Evolutionary conservation across 2,329 filamentous ascomycete species (phyloP), one percentile per base, ranked within the genome.

Genomic region (Fusarium pseudoanthophilum): DNA sequence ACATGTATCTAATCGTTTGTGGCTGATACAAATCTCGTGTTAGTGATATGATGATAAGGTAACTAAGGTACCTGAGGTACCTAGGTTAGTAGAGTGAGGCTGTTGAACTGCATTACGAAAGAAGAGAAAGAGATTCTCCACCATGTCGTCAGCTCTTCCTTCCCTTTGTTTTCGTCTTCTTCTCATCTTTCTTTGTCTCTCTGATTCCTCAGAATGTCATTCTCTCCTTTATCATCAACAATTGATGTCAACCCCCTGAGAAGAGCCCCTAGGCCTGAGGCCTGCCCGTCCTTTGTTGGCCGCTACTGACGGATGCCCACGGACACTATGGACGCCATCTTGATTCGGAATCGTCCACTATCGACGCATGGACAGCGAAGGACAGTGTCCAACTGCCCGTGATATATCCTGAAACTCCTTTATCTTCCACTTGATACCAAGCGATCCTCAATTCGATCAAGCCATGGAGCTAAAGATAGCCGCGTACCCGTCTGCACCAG

Each of bases 381-480:
- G 30, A 32, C 45, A 48, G 30, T 39, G 40, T 48, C 42, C 34
- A 57, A 40, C 21, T 56, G 42, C 49, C 49, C 53, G 42, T 72
- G 63, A 71, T 51, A 43, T 69, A 39, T 52, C 61, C 53, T 74
- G 71, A 72, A 73, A 72, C 71, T 57, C 24, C 53, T 51, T 60
- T 56, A 30, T 66, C 56, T 45, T 42, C 20, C 46, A 24, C 43
- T 60, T 32, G 45, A 73, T 40, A 45, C 64, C 43, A 57, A 53
- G 39, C 67, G 26, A 43, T 56, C 53, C 30, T 37, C 32, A 40
- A 39, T 67, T 45, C 55, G 40, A 40, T 28, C 55, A 69, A 72
- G 64, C 43, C 64, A 65, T 39, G 43, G 63, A 43, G 53, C 52
- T 57, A 64, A 74, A 65, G 45, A 69, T 61, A 69, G 71, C 59